Evolutionary conservation across 2,329 filamentous ascomycete species (phyloP).

Genomic region (Colletotrichum sidae): DNA sequence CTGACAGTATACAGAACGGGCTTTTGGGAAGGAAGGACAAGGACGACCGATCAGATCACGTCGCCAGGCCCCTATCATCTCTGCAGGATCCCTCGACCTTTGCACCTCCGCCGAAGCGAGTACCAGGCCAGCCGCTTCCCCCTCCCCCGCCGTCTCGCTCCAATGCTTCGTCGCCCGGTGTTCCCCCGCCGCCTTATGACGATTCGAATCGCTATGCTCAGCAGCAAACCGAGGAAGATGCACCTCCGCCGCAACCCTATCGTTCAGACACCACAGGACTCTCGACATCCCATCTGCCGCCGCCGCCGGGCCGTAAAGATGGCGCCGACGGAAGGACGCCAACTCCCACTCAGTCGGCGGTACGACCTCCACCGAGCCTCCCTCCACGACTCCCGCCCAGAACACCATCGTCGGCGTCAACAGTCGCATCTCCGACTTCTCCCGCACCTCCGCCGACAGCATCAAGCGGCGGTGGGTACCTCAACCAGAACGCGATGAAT

Average conservation of each 20-base stretch:
- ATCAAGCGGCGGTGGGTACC: conserved; percentile 43
- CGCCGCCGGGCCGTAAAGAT: conserved; percentile 71
- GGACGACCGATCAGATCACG: conserved; percentile 48
- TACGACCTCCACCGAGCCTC: conserved; percentile 66
- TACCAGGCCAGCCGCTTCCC: conserved; percentile 39
- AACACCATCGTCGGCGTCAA: conserved; percentile 47
- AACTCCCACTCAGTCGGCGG: conserved; percentile 40
- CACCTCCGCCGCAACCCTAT: conserved; percentile 72
- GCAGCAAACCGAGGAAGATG: conserved; percentile 47
- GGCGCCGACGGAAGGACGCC: conserved; percentile 49
- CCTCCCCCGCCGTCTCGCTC: conserved; percentile 42
- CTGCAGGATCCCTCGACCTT: conserved; percentile 83
- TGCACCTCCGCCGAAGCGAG: conserved; percentile 81
- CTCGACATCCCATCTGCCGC: conserved; percentile 75
- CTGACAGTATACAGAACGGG: conserved; percentile 52
- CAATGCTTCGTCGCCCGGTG: conserved; percentile 51
- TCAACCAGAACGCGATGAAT: conserved; percentile 69
- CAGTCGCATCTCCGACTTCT: conserved; percentile 38
- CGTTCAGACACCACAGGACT: conserved; percentile 77
- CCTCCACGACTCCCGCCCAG: conserved; percentile 75
- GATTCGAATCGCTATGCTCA: conserved; percentile 33
- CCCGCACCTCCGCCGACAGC: conserved; percentile 57
- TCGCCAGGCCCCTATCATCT: conserved; percentile 71
- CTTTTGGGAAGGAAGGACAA: conserved; percentile 57
- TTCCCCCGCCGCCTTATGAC: conserved; percentile 35